Conservation (phyloP, 108 stramenopile species). For the Pseudonitzschia delicatissima region DNA sequence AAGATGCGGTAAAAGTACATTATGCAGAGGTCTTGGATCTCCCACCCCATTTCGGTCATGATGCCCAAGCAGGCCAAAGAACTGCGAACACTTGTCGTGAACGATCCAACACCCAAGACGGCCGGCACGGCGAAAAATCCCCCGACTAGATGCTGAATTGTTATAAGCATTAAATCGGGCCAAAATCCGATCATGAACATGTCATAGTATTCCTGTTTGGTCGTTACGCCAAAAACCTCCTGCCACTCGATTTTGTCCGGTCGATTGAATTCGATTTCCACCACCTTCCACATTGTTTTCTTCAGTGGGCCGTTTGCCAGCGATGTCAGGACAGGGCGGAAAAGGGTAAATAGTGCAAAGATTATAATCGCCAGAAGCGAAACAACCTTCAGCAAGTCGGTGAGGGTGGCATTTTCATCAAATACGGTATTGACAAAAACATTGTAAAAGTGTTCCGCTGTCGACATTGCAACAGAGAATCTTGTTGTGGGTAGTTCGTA, state of each 20-base stretch:
- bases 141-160: background rate
- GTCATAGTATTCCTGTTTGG: background rate
- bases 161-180: background rate
- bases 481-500: too few relatives aligned
- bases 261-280: background rate
- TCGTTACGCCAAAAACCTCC: background rate
- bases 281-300: background rate
- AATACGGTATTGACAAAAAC: background rate
- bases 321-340: background rate
- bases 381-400: background rate
- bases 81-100: background rate
- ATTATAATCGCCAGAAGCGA: background rate
- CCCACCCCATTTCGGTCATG: slow-evolving; percentile 6
- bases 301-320: background rate
- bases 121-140: background rate
- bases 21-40: background rate
- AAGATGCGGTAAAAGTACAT: background rate
- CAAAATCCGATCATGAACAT: background rate
- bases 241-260: background rate
- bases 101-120: too few relatives aligned
- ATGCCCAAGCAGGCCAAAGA: slow-evolving; percentile 1
- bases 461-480: too few relatives aligned
- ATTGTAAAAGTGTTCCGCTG: too few relatives aligned
- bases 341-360: background rate
- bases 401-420: background rate